Evolutionary conservation across 441 rosid species (phyloP).

Genomic region (Erodium texanum): DNA sequence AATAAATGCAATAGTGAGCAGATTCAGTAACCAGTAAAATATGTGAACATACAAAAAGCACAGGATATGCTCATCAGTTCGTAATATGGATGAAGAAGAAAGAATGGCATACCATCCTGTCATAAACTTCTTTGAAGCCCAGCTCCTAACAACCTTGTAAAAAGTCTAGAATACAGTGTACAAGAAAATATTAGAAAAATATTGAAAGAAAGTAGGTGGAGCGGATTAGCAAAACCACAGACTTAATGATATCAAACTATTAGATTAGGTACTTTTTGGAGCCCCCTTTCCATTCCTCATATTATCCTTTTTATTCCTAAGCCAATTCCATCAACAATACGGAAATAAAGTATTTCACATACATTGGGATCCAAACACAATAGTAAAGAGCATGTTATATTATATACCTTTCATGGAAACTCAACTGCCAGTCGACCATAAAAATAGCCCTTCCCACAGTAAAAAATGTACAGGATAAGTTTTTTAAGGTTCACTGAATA

Average conservation of each 20-base stretch:
- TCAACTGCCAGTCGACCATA: no score
- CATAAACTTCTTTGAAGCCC: constrained; percentile 98
- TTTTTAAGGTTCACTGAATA: no score
- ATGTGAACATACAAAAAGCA: neutral
- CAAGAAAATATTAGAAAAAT: constrained; percentile 8
- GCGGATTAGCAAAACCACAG: neutral
- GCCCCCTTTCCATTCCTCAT: neutral
- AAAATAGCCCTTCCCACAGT: no score
- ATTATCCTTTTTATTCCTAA: neutral
- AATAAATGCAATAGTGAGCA: neutral
- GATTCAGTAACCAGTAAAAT: neutral
- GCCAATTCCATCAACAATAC: no score
- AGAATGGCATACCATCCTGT: constrained; percentile 69
- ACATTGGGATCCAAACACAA: no score
- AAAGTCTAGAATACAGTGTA: constrained; percentile 52
- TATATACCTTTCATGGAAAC: no score
- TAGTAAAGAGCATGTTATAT: no score
- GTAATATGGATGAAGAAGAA: constrained; percentile 15
- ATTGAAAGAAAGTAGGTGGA: neutral
- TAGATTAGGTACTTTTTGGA: neutral
- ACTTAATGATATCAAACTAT: neutral
- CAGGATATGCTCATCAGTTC: neutral
- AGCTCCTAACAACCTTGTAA: constrained; percentile 77
- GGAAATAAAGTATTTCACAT: no score
- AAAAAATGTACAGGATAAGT: no score